Evolutionary conservation across 495 filamentous ascomycete species (phyloP).

Genomic region (Annulohypoxylon moriforme): DNA sequence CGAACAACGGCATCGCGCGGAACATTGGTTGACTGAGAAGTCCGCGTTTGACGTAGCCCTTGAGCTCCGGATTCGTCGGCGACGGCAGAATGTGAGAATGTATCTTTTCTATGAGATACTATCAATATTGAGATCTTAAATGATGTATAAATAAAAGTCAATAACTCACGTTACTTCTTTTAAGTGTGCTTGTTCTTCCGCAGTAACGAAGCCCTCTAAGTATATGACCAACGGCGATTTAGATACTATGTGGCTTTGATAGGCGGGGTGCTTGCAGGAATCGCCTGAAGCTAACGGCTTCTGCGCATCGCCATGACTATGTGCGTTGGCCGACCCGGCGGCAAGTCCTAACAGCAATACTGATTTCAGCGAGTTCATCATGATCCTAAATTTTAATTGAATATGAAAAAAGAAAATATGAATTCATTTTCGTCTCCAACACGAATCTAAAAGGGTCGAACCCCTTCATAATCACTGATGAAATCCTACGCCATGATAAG

Average conservation of each 20-base stretch:
- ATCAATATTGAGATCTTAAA: background rate
- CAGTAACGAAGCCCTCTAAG: constrained; percentile 61
- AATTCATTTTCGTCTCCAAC: background rate
- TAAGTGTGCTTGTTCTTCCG: constrained; percentile 55
- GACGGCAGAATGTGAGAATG: constrained; percentile 56
- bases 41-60: constrained; percentile 52
- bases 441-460: background rate
- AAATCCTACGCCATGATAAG: constrained; percentile 19
- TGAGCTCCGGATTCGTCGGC: constrained; percentile 47
- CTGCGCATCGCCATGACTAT: constrained; percentile 37
- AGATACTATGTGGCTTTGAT: constrained; percentile 64
- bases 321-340: constrained; percentile 27
- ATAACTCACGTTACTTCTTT: constrained; percentile 55
- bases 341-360: constrained; percentile 39
- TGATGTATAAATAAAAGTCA: background rate
- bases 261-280: constrained; percentile 55
- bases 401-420: background rate
- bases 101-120: constrained; percentile 44
- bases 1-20: constrained; percentile 68
- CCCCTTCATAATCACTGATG: background rate
- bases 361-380: constrained; percentile 41
- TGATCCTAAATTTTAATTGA: background rate
- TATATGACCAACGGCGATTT: constrained; percentile 67
- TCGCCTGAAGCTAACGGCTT: constrained; percentile 39
- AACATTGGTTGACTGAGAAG: constrained; percentile 58